Evolutionary conservation across 805 yeast species (phyloP), one percentile per base, ranked within the genome.

Genomic region (Alloascoidea africana): DNA sequence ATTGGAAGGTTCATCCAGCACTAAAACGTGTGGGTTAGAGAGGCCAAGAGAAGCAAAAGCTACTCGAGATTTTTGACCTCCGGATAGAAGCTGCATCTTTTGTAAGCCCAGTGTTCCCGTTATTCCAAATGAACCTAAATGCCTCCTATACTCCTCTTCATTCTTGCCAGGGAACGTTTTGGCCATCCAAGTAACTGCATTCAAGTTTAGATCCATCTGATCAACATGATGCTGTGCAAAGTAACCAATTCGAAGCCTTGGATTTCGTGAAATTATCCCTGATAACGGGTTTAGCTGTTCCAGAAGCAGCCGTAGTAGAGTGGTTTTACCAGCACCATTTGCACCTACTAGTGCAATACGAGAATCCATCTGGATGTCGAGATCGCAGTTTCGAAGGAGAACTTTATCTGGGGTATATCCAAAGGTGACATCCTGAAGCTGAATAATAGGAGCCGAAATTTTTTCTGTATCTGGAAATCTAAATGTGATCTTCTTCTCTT

Each of bases 221-320:
- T 91, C 98, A 46, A 91, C 94, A 52, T 91, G 98, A 56, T 91
- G 97, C 63, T 91, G 98, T 13, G 98, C 96, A 62, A 91, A 91
- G 58, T 91, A 91, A 14, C 95, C 97, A 39, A 91, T 81, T 60
- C 97, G 73, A 47, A 91, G 63, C 48, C 96, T 70, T 33, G 91
- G 79, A 52, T 91, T 87, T 45, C 73, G 73, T 16, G 84, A 70
- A 15, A 87, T 79, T 39, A 69, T 66, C 39, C 98, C 98, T n/a
- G 61, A 65, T 34, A 75, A 52, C 2, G 98, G 96, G 16, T 63
- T 62, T 38, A 81, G 61, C 46, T 65, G 73, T 44, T 83, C 96
- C 73, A 87, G 76, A 48, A 91, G 64, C 33, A 91, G 63, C 56
- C 89, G 89, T 53, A 91, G 68, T 43, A 91, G 64, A 2, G 99